Conservation (phyloP, 345 rosid genomes). For the Pistacia integerrima region DNA sequence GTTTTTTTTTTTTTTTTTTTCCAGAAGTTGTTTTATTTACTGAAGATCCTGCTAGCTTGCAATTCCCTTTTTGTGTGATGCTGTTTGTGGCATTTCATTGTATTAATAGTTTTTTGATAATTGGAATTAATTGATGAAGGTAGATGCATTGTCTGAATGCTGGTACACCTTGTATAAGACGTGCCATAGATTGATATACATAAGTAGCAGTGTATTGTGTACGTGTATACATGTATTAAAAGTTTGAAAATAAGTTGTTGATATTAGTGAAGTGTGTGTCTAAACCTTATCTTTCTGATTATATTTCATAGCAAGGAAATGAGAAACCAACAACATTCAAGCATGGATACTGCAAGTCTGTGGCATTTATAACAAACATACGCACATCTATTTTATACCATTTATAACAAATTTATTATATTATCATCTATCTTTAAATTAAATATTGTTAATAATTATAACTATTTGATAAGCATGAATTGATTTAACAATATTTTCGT, state of each 20-base stretch:
- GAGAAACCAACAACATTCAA: not conserved
- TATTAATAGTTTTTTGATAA: not conserved
- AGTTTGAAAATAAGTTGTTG: not conserved
- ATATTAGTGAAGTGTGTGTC: not conserved
- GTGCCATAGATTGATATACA: not conserved
- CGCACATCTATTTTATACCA: no score
- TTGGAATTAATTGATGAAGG: not conserved
- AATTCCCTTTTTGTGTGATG: not conserved
- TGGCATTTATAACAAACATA: not conserved
- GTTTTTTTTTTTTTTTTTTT: no score
- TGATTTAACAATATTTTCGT: no score
- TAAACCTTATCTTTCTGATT: not conserved
- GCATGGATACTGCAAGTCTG: not conserved
- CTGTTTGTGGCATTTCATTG: not conserved
- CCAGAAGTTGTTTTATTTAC: not conserved
- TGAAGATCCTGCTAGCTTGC: not conserved
- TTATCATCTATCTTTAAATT: no score
- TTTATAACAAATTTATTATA: no score
- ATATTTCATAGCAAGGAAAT: not conserved
- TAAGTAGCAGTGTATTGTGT: not conserved
- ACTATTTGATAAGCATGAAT: no score
- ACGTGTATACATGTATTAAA: not conserved
- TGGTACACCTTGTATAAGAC: not conserved
- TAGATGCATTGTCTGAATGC: not conserved
- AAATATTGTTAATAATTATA: no score